Percentiles rank a stretch among this genome's conserved stretches.
phyloP scores from a whole-genome alignment of 176 grass and related monocot genomes.

The Musa troglodytarum region DNA sequence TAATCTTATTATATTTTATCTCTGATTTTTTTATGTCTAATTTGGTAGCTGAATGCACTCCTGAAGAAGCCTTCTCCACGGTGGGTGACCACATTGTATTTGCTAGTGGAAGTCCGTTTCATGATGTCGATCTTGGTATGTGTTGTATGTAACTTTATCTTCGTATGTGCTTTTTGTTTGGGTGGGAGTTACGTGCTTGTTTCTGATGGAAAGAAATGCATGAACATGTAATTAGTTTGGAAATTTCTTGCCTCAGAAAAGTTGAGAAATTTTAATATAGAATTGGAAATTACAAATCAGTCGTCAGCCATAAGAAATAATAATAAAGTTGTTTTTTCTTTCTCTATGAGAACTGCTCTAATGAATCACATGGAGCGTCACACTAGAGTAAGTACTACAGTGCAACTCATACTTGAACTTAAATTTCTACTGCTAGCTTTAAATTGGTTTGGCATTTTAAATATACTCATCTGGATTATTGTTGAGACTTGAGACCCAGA shows the following conservation, averaged over 20 bases:
- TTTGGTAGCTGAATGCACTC: constrained; percentile 80
- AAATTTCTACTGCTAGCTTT: neutral
- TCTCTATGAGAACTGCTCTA: no score
- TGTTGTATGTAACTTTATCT: neutral
- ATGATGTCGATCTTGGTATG: constrained; percentile 76
- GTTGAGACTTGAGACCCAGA: no score
- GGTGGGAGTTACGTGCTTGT: neutral
- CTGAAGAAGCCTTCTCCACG: constrained; percentile 81
- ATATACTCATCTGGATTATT: no score
- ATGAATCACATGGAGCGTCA: no score
- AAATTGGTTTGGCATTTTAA: no score
- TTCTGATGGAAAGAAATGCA: neutral
- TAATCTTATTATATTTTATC: constrained; percentile 25
- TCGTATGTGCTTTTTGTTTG: neutral
- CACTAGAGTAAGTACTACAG: no score
- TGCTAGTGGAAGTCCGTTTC: constrained; percentile 93
- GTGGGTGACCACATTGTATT: constrained; percentile 75
- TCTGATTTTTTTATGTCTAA: constrained; percentile 7
- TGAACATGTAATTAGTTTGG: neutral
- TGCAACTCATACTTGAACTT: neutral
- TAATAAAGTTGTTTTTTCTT: no score
- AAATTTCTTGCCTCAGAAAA: neutral
- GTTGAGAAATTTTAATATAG: no score
- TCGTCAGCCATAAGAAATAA: no score
- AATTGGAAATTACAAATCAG: no score